Base-by-base conservation (phyloP, 352 stramenopile species). In the Phytophthora citrophthora region DNA sequence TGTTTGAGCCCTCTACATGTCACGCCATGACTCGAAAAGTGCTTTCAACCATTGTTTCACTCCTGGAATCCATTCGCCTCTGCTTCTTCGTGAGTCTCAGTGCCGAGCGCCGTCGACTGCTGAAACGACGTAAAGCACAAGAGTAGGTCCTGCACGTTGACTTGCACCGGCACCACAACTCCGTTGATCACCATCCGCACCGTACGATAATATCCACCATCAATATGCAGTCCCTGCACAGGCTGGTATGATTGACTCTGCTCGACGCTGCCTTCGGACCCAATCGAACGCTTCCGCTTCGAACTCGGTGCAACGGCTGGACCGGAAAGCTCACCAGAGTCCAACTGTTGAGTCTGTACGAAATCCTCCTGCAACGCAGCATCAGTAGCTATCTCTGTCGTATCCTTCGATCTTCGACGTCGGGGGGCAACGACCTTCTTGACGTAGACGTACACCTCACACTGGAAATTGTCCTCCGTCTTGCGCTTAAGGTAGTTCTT, bases 401-500 rank as follows among this genome's bases (percentile, higher is more conserved):
- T 15, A 16, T 71, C 49, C 23, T 73, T 72, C 1, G 49, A 23
- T 36, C 61, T 55, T 23, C 66, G 50, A 38, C 60, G 73, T 49
- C 51, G 64, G 2, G 41, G 43, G 5, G 65, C 54, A 16, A 51
- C 63, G 23, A 87, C 71, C 49, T 91, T 92, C 50, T 79, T 79
- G 16, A 94, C 83, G 52, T 90, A 94, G 44, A 80, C 85, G 64
- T 90, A 77, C 39, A 92, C 69, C 26, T 89, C 83, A 61, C 81
- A 94, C 59, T 89, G 77, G 55, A 90, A 92, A n/a, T 62, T 65
- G 15, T 70, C 70, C 18, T 64, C 46, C 23, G 68, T 63, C 61
- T 90, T 91, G 58, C 80, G 77, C 69, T 91, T 91, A 59, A 94
- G 76, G 53, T 84, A 92, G 44, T 94, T 94, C 43, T 79, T 81